Base-by-base conservation (phyloP, 176 grass and related monocot species). In the Cenchrus americanus region DNA sequence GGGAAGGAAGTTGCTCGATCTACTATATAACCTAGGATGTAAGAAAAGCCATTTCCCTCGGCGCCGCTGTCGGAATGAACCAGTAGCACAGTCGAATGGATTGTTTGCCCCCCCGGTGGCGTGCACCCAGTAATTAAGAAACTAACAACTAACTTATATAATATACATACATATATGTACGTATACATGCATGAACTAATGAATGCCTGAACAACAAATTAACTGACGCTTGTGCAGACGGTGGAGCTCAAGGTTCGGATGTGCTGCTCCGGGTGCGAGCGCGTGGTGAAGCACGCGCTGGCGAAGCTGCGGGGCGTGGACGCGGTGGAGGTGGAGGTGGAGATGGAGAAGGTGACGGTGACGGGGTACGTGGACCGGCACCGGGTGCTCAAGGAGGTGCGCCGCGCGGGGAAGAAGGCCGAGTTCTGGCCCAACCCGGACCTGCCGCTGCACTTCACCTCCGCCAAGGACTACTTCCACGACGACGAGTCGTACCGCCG, bases 241-340 rank as follows among this genome's bases (percentile, higher is more conserved):
- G 96, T 98, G 69, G 96, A 98, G 89, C 96, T 98, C 26, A 98
- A 96, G 85, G 96, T 98, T 0, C 92, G 96, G 85, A 98, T 98
- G 96, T 96, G 96, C 52, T 98, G 96, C 89, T 86, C 87, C 1
- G 96, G 96, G 0, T 98, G 96, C 79, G 93, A 88, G 90, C 88
- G 96, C 22, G 93, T 98, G 65, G 96, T 98, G 37, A 94, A 94
- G 87, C 80, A 98, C 47, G 89, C 96, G 51, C 68, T 96, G 48
- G 42, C 69, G 43, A 91, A 83, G 88, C 66, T 98, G 5, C 85
- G 89, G 15, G 96, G 96, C 0, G 96, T 98, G 63, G 96, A 98
- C 71, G 71, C 89, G 26, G 96, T 95, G 85, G 91, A 92, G 66
- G 91, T 96, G 78, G 87, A 98, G 12, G 55, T 98, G 83, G 87